These are phyloP conservation scores for Nothophoma quercina DNA, from an alignment of 2,329 filamentous ascomycete genomes.

Conservation along the genomic window DNA sequence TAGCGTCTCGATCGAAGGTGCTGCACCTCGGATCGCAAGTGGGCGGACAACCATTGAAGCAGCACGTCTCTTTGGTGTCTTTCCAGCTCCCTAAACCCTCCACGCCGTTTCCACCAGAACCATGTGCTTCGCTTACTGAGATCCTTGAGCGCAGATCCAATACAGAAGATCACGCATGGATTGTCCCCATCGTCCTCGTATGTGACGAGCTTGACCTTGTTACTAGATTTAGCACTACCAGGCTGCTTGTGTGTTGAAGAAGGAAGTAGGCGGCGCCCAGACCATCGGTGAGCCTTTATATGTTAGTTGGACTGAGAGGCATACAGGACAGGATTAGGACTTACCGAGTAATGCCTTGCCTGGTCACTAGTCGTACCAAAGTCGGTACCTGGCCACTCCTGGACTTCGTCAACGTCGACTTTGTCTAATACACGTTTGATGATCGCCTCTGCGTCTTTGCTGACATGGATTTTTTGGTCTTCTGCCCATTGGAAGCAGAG, in stretches of 20 bases:
- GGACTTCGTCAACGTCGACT: not conserved
- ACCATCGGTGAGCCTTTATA: constrained; percentile 11
- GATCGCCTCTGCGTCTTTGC: constrained; percentile 6
- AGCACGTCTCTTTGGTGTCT: no score
- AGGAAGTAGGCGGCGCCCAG: constrained; percentile 12
- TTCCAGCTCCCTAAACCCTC: no score
- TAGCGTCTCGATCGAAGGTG: not conserved
- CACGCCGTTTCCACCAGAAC: no score
- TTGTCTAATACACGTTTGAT: not conserved
- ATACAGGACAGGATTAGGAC: no score
- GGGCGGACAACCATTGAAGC: no score
- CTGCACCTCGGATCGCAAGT: not conserved
- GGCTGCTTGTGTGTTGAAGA: constrained; percentile 17
- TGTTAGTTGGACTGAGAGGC: no score
- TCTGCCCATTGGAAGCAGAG: not conserved
- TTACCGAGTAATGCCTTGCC: not conserved
- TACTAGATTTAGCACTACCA: constrained; percentile 6
- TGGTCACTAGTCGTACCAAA: not conserved
- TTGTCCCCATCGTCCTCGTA: not conserved
- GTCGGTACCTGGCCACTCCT: constrained; percentile 3
- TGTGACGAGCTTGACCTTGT: constrained; percentile 10
- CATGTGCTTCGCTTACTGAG: not conserved
- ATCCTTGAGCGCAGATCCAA: not conserved
- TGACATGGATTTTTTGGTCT: constrained; percentile 11
- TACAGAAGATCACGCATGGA: constrained; percentile 3